Percentiles rank a stretch among this genome's conserved stretches.
These are phyloP conservation scores for Venturia carpophila DNA, from an alignment of 2,329 filamentous ascomycete species.

Conservation along the genomic window DNA sequence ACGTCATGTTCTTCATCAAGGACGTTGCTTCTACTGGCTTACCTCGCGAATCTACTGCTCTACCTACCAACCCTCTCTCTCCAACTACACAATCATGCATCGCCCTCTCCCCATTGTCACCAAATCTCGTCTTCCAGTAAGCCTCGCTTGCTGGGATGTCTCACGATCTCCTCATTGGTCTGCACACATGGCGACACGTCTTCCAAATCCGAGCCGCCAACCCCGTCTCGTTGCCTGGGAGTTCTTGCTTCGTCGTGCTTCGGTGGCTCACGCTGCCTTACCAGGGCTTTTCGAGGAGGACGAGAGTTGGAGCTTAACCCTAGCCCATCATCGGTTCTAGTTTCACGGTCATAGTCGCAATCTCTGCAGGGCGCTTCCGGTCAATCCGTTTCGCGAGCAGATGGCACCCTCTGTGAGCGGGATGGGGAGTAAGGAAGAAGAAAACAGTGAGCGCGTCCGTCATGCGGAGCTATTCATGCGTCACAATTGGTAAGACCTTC, in stretches of 20 bases:
- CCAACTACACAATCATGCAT: constrained; percentile 47
- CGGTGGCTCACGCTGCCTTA: constrained; percentile 25
- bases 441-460: constrained; percentile 41
- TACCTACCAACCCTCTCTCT: constrained; percentile 17
- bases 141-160: constrained; percentile 41
- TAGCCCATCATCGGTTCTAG: constrained; percentile 72
- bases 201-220: constrained; percentile 53
- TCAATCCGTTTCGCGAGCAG: background rate
- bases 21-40: constrained; percentile 8
- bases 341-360: constrained; percentile 41
- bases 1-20: background rate
- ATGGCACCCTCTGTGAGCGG: constrained; percentile 18
- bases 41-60: constrained; percentile 1
- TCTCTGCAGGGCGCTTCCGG: constrained; percentile 19
- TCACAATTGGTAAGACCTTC: constrained; percentile 68
- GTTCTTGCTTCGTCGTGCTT: constrained; percentile 28
- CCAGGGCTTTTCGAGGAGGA: constrained; percentile 48
- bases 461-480: constrained; percentile 60
- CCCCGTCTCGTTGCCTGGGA: constrained; percentile 41
- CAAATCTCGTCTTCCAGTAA: constrained; percentile 59
- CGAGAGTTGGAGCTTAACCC: constrained; percentile 91
- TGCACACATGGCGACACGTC: constrained; percentile 29
- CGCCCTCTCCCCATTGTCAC: constrained; percentile 73
- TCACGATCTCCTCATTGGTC: constrained; percentile 36
- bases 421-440: constrained; percentile 28